These are phyloP conservation scores for Vigna angularis DNA, from an alignment of 306 rosid genomes.

Conservation along the genomic window DNA sequence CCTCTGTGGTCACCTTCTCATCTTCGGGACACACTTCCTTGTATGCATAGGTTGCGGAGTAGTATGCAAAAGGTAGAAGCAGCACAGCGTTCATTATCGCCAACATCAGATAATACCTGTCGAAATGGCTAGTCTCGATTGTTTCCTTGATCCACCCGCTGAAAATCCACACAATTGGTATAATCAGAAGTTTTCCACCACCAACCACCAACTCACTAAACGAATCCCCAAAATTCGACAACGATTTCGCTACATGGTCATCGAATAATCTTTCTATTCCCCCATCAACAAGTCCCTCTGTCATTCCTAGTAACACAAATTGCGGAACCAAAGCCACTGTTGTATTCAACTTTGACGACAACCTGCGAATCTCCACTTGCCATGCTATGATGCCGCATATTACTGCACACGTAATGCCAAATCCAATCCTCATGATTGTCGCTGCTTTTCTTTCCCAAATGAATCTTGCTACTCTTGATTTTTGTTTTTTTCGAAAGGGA, in stretches of 20 bases:
- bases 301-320: neutral
- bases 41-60: neutral
- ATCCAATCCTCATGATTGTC: neutral
- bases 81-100: neutral
- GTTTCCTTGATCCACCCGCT: neutral
- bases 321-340: constrained; percentile 14
- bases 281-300: neutral
- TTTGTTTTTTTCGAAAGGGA: too few species aligned
- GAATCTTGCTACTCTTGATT: too few species aligned
- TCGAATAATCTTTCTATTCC: neutral
- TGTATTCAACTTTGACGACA: neutral
- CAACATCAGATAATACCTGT: neutral
- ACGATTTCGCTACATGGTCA: neutral
- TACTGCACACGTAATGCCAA: constrained; percentile 25
- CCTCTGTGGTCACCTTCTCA: neutral
- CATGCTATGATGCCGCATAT: constrained; percentile 1
- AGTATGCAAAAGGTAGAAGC: neutral
- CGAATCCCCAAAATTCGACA: neutral
- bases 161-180: neutral
- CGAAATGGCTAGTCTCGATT: neutral
- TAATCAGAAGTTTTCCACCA: neutral
- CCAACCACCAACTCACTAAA: neutral
- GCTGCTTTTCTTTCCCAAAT: neutral
- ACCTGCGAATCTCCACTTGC: neutral
- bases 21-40: neutral